Conservation (phyloP, 495 filamentous ascomycete genomes). For the Penicillium goetzii region DNA sequence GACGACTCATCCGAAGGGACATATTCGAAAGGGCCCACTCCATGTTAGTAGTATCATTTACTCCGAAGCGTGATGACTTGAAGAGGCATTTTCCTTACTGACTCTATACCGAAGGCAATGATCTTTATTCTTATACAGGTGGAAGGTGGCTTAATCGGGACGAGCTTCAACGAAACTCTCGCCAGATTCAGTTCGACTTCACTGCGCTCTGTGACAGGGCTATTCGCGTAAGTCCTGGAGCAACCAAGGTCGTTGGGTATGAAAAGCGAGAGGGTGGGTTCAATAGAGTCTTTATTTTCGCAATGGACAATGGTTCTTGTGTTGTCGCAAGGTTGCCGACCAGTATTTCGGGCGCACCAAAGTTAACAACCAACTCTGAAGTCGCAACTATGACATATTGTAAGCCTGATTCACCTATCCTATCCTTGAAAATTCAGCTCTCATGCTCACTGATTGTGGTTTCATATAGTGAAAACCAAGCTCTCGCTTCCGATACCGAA, state of each 20-base stretch:
- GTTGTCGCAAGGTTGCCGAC: slow-evolving; percentile 46
- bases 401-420: slow-evolving; percentile 27
- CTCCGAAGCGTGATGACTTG: too few species aligned
- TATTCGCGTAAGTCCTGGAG: slow-evolving; percentile 50
- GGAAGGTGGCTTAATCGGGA: slow-evolving; percentile 50
- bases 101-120: neutral
- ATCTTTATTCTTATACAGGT: slow-evolving; percentile 44
- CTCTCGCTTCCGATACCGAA: slow-evolving; percentile 43
- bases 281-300: slow-evolving; percentile 50
- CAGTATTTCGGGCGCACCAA: slow-evolving; percentile 40
- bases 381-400: slow-evolving; percentile 52
- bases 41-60: too few species aligned
- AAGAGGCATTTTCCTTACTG: too few species aligned
- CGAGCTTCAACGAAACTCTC: slow-evolving; percentile 41
- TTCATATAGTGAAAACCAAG: slow-evolving; percentile 37
- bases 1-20: too few species aligned
- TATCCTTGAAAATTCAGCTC: too few species aligned
- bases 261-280: slow-evolving; percentile 49
- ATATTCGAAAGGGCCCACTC: too few species aligned
- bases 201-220: slow-evolving; percentile 42
- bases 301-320: slow-evolving; percentile 36
- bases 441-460: slow-evolving; percentile 17
- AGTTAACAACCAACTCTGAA: slow-evolving; percentile 47
- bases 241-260: slow-evolving; percentile 31
- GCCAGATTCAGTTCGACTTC: slow-evolving; percentile 46